Percentiles rank a stretch among this genome's conserved stretches.
Evolutionary conservation across 345 rosid genomes (phyloP).

Genomic region (Litchi chinensis): DNA sequence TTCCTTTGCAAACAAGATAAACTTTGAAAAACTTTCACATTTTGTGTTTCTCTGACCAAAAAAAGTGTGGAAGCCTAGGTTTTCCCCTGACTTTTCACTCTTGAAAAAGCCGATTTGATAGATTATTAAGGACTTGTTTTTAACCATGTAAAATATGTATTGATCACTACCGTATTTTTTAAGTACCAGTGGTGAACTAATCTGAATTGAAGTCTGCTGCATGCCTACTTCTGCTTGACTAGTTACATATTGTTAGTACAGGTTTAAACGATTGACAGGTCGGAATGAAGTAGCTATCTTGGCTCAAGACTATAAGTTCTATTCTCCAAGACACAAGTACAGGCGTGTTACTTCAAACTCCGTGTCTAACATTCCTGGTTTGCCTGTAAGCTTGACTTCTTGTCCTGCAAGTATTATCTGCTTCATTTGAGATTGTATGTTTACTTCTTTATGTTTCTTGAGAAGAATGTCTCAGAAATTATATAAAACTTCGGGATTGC

Average conservation of each 20-base stretch:
- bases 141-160: not conserved
- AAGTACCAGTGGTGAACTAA: not conserved
- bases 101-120: not conserved
- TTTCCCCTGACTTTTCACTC: not conserved
- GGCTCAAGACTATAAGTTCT: conserved; percentile 78
- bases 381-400: conserved; percentile 57
- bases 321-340: conserved; percentile 89
- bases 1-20: not conserved
- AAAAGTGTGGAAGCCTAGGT: not conserved
- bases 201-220: conserved; percentile 2
- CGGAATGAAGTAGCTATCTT: conserved; percentile 77
- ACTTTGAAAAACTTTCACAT: not conserved
- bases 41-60: not conserved
- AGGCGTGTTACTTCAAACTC: conserved; percentile 57
- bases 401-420: conserved; percentile 4
- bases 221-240: conserved; percentile 14
- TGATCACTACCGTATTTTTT: not conserved
- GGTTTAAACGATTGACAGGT: conserved; percentile 89
- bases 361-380: conserved; percentile 51
- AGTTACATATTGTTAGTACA: conserved; percentile 32
- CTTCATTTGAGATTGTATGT: not conserved
- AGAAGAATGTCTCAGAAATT: not conserved
- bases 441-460: conserved; percentile 3
- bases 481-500: not conserved
- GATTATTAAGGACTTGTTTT: not conserved